Base-by-base conservation (phyloP, 1,284 basidiomycete species). In the Hortiboletus rubellus region DNA sequence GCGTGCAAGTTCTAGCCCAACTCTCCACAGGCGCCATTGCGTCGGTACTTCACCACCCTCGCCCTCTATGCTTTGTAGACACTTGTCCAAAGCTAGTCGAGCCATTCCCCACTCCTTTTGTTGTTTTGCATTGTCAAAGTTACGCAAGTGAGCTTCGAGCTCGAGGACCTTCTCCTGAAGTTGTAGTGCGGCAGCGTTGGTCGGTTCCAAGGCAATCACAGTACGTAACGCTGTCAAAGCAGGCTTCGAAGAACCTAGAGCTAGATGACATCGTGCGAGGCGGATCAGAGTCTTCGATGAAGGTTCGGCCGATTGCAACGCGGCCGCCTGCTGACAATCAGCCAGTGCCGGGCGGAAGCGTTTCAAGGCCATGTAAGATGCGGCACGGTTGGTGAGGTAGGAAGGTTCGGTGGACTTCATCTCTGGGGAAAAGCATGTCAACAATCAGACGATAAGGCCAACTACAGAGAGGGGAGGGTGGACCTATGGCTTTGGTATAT, bases 371-470 rank as follows among this genome's bases (percentile, higher is more conserved):
- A 96, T 95, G 68, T 89, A 84, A 5, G 92, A 87, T 3, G 93
- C 93, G 1, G 92, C 92, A 43, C 93, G 85, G 72, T 96, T 96
- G 15, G 91, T 91, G 58, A 89, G 78, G 68, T 90, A 94, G 0
- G 89, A 81, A 3, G 91, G 84, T 67, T 94, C 88, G 5, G 79
- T 68, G 0, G 88, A 77, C 59, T 86, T 85, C 56, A 89, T 73
- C 58, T 85, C 85, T 89, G 69, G 51, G 60, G 30, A 30, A 47
- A 44, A 34, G 33, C n/a, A 43, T 30, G 44, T 54, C 47, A 60
- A 38, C 45, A 51, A 57, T 60, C 45, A 59, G 48, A 37, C 30
- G 55, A 54, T 47, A 53, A 53, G 43, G 33, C 18, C 58, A 54
- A 53, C 50, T 55, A 43, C 37, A 42, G 10, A 41, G 36, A 51